Conservation (phyloP, 129 eudicot genomes). For the Flaveria brownii region DNA sequence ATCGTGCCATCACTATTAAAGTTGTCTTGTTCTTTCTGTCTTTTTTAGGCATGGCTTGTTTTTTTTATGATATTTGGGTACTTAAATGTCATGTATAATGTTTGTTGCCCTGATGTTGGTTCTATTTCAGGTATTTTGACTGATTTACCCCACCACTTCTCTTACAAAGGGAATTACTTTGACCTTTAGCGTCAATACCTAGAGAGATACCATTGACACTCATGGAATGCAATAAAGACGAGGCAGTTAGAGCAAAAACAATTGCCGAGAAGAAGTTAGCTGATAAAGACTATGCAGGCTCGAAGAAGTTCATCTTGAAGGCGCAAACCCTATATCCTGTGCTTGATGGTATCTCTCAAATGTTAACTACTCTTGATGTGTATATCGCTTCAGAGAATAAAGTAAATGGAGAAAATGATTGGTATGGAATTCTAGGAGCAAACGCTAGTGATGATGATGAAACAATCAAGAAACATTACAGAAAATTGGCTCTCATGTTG, state of each 20-base stretch:
- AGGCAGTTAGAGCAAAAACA: conserved; percentile 70
- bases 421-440: conserved; percentile 75
- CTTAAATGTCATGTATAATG: neutral
- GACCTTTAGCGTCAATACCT: conserved; percentile 22
- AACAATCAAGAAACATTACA: conserved; percentile 56
- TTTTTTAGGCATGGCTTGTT: neutral
- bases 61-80: neutral
- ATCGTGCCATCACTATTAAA: neutral
- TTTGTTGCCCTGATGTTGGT: conserved; percentile 3
- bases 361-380: conserved; percentile 63
- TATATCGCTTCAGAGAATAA: conserved; percentile 67
- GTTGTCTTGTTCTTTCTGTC: no score
- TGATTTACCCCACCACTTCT: conserved; percentile 11
- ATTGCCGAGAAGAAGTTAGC: conserved; percentile 71
- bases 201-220: conserved; percentile 32
- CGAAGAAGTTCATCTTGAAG: conserved; percentile 68
- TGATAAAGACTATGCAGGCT: conserved; percentile 62
- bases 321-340: conserved; percentile 69
- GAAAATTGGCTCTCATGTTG: conserved; percentile 66
- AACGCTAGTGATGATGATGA: conserved; percentile 61
- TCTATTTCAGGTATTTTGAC: conserved; percentile 42
- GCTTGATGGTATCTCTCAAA: conserved; percentile 69
- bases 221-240: conserved; percentile 98
- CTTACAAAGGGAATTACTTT: conserved; percentile 18
- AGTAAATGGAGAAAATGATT: conserved; percentile 65